These are phyloP conservation scores for Cytidiella melzeri DNA, from an alignment of 768 basidiomycete species.

Conservation along the genomic window DNA sequence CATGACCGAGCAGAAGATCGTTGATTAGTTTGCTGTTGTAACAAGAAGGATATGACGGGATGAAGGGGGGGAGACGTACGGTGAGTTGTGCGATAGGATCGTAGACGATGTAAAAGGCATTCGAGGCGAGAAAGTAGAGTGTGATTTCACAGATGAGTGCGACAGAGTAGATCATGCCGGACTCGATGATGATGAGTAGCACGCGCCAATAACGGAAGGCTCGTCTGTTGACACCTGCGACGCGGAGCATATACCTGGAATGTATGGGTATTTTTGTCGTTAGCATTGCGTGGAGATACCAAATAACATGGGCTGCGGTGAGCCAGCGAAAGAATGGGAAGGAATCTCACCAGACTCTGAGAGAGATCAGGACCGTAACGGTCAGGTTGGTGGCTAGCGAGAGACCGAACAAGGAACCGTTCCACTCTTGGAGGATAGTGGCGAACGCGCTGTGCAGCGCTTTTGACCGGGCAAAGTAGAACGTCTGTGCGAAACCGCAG, in stretches of 20 bases:
- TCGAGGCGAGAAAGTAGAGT: conserved; percentile 28
- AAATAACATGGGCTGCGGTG: background rate
- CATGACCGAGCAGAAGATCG: too few relatives aligned
- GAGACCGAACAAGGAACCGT: conserved; percentile 30
- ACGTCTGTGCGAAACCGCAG: conserved; percentile 28
- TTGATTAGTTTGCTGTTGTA: too few relatives aligned
- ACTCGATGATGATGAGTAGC: conserved; percentile 27
- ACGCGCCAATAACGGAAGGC: conserved; percentile 23
- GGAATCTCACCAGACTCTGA: conserved; percentile 26
- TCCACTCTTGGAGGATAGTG: conserved; percentile 25
- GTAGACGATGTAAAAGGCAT: conserved; percentile 33
- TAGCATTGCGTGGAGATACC: background rate
- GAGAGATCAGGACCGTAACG: conserved; percentile 28
- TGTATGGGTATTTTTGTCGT: background rate
- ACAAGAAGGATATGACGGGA: conserved; percentile 3
- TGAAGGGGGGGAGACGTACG: conserved; percentile 10
- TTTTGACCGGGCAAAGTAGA: conserved; percentile 24
- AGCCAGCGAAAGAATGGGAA: background rate
- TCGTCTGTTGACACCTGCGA: conserved; percentile 11
- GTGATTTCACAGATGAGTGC: conserved; percentile 29
- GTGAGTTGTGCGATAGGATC: conserved; percentile 33
- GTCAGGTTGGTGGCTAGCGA: conserved; percentile 29
- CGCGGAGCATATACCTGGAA: conserved; percentile 20
- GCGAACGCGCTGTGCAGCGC: conserved; percentile 29
- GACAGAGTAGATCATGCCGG: conserved; percentile 26